Base-by-base conservation (phyloP, 495 filamentous ascomycete species). In the Aspergillus cristatus region DNA sequence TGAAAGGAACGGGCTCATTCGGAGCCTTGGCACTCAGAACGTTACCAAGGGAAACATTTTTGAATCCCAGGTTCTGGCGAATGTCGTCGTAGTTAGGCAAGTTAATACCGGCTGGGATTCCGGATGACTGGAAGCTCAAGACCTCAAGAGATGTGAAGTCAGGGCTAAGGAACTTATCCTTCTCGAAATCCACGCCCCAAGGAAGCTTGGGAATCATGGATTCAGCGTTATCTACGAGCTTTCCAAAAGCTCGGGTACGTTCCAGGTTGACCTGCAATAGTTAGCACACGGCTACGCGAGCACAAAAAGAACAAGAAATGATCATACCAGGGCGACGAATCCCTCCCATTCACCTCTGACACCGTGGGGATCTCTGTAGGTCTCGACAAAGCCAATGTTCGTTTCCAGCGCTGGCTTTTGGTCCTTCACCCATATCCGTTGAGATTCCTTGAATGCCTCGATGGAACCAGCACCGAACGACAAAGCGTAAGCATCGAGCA, bases 271-370 rank as follows among this genome's bases (percentile, higher is more conserved):
- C 76, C 69, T 69, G 29, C 6, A 7, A 68, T 62, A 8, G 55
- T 64, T 22, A 61, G 51, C 46, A 36, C 20, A 24, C 20, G n/a
- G n/a, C n/a, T n/a, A n/a, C n/a, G n/a, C n/a, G n/a, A n/a, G n/a
- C n/a, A n/a, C n/a, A n/a, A n/a, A n/a, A n/a, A n/a, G n/a, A n/a
- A 10, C 15, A 15, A 34, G 41, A 15, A 37, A 34, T 15, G 13
- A 11, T 67, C 63, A 52, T 42, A 85, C 81, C 46, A 84, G 69
- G 22, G 83, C 82, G 36, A 84, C 84, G 50, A 94, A 91, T 1
- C 87, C 90, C 58, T 97, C 90, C 91, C 91, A 98, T 55, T 98
- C 91, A n/a, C 84, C 89, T 35, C 90, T 72, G 8, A 94, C 78
- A 32, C 91, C 90, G 37, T 86, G 82, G 1, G 91, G 91, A 55